phyloP scores from a whole-genome alignment of 2,329 filamentous ascomycete species.

The Colletotrichum salicis region DNA sequence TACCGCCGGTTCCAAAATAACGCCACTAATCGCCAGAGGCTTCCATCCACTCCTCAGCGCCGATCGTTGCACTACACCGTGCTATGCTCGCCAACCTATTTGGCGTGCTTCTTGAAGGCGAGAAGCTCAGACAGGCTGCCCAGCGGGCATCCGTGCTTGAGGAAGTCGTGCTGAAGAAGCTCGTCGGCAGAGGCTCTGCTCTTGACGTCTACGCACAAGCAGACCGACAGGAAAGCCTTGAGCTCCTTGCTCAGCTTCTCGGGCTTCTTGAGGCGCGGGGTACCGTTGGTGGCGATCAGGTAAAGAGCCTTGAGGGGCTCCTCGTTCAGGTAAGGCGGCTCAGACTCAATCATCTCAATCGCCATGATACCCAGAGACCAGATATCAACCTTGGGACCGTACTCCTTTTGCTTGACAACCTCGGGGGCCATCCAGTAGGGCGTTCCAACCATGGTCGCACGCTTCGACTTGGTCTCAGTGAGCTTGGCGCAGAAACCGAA shows the following conservation, averaged over 20 bases:
- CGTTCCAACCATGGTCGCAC: slow-evolving; percentile 98
- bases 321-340: slow-evolving; percentile 97
- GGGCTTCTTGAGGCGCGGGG: slow-evolving; percentile 95
- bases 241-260: slow-evolving; percentile 98
- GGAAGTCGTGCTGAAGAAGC: slow-evolving; percentile 89
- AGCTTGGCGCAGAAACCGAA: slow-evolving; percentile 99
- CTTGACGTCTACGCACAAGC: slow-evolving; percentile 95
- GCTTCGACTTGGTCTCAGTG: slow-evolving; percentile 95
- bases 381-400: slow-evolving; percentile 97
- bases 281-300: slow-evolving; percentile 97
- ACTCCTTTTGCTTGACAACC: slow-evolving; percentile 99
- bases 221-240: slow-evolving; percentile 96
- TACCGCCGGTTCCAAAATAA: slow-evolving; percentile 11
- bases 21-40: slow-evolving; percentile 2
- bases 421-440: slow-evolving; percentile 99
- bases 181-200: slow-evolving; percentile 92
- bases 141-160: slow-evolving; percentile 89
- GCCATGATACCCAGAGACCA: slow-evolving; percentile 99
- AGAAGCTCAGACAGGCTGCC: slow-evolving; percentile 86
- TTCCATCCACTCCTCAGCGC: background rate
- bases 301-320: slow-evolving; percentile 97
- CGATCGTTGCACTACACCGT: background rate
- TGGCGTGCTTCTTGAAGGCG: slow-evolving; percentile 82
- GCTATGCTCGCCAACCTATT: slow-evolving; percentile 52
- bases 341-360: slow-evolving; percentile 99